phyloP scores from a whole-genome alignment of 2,329 filamentous ascomycete genomes.

The Claviceps fusiformis region DNA sequence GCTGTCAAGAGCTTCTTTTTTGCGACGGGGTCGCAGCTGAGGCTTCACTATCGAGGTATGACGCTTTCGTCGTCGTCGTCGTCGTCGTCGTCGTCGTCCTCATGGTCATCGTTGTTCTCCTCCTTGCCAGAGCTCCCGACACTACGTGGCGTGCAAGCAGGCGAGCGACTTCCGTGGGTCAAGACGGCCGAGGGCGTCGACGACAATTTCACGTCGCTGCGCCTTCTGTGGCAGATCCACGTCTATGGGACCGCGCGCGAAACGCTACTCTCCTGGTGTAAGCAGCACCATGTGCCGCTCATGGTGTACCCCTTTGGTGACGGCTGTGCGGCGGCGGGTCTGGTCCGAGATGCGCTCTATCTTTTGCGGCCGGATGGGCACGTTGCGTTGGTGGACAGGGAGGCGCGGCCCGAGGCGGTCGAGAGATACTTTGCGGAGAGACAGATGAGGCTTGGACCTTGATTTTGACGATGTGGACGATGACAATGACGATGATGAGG shows the following conservation, averaged over 20 bases:
- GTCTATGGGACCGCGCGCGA: neutral
- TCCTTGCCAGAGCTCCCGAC: too few species aligned
- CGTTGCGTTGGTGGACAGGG: neutral
- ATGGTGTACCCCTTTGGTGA: neutral
- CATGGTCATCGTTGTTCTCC: too few species aligned
- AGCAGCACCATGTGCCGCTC: neutral
- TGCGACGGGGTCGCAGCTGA: neutral
- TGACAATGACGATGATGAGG: neutral
- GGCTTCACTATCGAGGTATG: neutral
- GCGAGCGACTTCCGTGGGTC: constrained; percentile 1
- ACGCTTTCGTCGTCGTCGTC: neutral
- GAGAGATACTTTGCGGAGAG: neutral
- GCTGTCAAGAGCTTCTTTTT: neutral
- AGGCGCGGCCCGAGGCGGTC: neutral
- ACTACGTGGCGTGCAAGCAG: neutral
- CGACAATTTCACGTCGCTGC: neutral
- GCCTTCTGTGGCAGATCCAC: neutral
- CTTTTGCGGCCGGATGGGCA: constrained; percentile 1
- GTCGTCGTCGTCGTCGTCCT: too few species aligned
- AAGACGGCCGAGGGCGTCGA: neutral
- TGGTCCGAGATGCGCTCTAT: neutral
- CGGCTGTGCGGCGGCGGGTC: neutral
- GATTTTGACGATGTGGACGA: neutral
- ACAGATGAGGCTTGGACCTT: neutral
- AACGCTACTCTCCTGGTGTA: neutral